Evolutionary conservation across 306 rosid genomes (phyloP).

Genomic region (Senna siamea): DNA sequence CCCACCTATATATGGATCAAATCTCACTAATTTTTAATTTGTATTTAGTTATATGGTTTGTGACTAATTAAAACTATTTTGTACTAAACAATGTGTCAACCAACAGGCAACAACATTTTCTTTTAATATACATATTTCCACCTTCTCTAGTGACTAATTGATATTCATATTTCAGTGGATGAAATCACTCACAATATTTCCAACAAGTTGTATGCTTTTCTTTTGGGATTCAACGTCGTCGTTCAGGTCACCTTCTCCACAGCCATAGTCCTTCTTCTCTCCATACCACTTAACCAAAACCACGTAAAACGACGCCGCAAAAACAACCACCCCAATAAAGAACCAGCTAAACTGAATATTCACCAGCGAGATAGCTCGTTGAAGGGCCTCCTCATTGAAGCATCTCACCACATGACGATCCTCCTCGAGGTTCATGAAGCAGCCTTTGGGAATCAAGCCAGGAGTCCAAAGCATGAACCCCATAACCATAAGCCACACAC

Average conservation of each 20-base stretch:
- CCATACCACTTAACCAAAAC: conserved; percentile 45
- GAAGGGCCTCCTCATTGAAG: conserved; percentile 51
- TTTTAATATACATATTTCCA: too few relatives aligned
- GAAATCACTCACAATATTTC: neutral
- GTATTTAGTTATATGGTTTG: too few relatives aligned
- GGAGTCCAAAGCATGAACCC: conserved; percentile 80
- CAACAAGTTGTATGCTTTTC: conserved; percentile 29
- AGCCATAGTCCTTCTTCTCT: conserved; percentile 32
- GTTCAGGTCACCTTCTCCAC: conserved; percentile 38
- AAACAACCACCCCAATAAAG: conserved; percentile 51
- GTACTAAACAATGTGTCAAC: too few relatives aligned
- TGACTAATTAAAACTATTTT: too few relatives aligned
- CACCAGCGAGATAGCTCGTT: conserved; percentile 65
- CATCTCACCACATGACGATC: conserved; percentile 60
- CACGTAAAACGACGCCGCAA: conserved; percentile 57
- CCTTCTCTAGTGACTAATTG: too few relatives aligned
- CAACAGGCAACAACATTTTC: too few relatives aligned
- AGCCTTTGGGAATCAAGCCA: conserved; percentile 58
- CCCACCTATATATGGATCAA: too few relatives aligned
- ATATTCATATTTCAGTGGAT: too few relatives aligned
- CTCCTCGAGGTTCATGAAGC: conserved; percentile 53
- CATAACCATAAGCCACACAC: conserved; percentile 71
- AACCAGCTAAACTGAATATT: conserved; percentile 74
- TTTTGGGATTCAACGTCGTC: conserved; percentile 37
- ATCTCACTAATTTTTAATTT: too few relatives aligned